Evolutionary conservation across 2,329 filamentous ascomycete genomes (phyloP), one percentile per base, ranked within the genome.

Genomic region (Xylaria sp.): DNA sequence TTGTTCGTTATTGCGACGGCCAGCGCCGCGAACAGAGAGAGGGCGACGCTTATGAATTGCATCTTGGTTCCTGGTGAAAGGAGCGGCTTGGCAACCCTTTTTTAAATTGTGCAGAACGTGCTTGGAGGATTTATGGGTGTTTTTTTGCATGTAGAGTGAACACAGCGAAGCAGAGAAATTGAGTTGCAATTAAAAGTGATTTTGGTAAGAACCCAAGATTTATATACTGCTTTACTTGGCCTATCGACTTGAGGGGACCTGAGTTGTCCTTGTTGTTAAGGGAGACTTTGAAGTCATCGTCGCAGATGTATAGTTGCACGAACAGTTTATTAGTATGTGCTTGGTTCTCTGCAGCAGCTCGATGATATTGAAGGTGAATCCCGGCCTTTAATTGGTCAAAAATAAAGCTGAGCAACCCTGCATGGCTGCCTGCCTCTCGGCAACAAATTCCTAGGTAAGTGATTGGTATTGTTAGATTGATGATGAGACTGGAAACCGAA

Each of bases 1-100:
- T 60, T 45, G 43, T 39, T 36, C 13, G 58, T 50, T 12, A 39
- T 48, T 45, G 58, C 58, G 58, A 25, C 45, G 58, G 45, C 58
- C 45, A 36, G 58, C 43, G 43, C 20, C 32, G 58, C 58, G 32
- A 60, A 52, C 23, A 60, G 15, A 25, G 58, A 48, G 20, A 50
- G 15, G 23, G 7, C 9, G 15, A 60, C 36, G 8, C 32, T 50
- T 2, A 18, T 41, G 20, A 30, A 48, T 10, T 41, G 25, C 58
- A 60, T 60, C 30, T 41, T 50, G 15, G 7, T 41, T 12, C 9
- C 4, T 36, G 10, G 5, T 28, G 18, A 60, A 60, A 20, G 30
- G 57, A 39, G 45, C 15, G 25, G 28, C 10, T 9, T 46, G 18
- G 12, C 12, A 28, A 41, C 52, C 52, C 20, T 52, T 34, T 10